Conservation (phyloP, 2,329 filamentous ascomycete species). For the Plectosphaerella plurivora region DNA sequence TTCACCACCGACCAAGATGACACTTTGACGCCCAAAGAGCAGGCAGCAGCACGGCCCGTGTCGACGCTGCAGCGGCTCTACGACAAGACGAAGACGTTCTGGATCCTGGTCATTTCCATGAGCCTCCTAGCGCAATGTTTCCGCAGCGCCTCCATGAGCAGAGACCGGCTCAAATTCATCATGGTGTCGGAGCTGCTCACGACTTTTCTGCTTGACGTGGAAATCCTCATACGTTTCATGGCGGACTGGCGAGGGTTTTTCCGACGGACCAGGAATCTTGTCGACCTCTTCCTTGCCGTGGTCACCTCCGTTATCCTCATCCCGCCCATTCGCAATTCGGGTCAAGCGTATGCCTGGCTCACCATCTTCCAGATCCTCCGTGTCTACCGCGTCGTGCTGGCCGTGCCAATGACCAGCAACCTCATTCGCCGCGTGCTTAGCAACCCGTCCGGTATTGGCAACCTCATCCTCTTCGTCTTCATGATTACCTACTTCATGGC, state of each 20-base stretch:
- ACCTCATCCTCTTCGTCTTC: constrained; percentile 94
- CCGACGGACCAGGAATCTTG: constrained; percentile 66
- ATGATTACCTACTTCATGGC: constrained; percentile 90
- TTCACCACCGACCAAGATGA: constrained; percentile 72
- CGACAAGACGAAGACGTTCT: constrained; percentile 68
- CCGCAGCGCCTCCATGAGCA: constrained; percentile 72
- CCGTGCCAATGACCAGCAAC: constrained; percentile 79
- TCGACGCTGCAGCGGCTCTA: constrained; percentile 66
- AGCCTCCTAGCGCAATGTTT: constrained; percentile 76
- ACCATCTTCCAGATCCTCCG: constrained; percentile 91
- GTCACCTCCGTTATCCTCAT: constrained; percentile 82
- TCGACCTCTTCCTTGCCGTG: constrained; percentile 76
- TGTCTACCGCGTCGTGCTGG: constrained; percentile 86
- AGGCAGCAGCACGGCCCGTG: constrained; percentile 23
- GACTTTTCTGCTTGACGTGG: constrained; percentile 72
- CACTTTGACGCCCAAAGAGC: constrained; percentile 20
- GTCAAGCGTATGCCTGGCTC: constrained; percentile 76
- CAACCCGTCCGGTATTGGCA: constrained; percentile 86
- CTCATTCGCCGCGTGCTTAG: constrained; percentile 85
- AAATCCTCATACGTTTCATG: constrained; percentile 75
- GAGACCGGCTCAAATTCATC: constrained; percentile 58
- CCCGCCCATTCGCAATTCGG: constrained; percentile 70
- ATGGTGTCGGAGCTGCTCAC: constrained; percentile 67
- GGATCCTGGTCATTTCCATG: constrained; percentile 75
- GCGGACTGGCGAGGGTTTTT: constrained; percentile 81